Conservation (phyloP, 805 yeast species). For the Myxozyma vanderwaltii region DNA sequence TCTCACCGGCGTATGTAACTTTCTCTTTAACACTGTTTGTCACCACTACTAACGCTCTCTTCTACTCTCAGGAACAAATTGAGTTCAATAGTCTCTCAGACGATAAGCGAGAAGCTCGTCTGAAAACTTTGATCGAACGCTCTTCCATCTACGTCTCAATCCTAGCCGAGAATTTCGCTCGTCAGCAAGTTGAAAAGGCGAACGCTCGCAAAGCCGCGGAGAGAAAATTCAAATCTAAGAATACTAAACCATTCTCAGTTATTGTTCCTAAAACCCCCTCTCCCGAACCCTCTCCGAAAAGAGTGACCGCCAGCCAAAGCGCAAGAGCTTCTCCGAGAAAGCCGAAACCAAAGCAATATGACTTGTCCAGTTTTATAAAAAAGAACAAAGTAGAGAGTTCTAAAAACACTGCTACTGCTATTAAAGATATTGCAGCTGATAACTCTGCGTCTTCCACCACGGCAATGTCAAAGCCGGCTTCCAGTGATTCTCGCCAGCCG, state of each 20-base stretch:
- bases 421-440: not conserved
- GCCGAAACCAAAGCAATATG: not conserved
- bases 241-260: not conserved
- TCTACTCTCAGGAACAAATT: constrained; percentile 16
- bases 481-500: constrained; percentile 50
- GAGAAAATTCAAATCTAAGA: not conserved
- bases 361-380: not conserved
- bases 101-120: constrained; percentile 63
- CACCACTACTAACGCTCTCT: not conserved
- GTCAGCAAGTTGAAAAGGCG: constrained; percentile 25
- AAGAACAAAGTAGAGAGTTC: not conserved
- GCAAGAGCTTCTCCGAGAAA: not conserved
- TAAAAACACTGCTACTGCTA: not conserved
- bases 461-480: not conserved
- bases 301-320: not conserved
- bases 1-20: constrained; percentile 5
- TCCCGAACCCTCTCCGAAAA: not conserved
- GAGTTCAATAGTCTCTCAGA: constrained; percentile 48
- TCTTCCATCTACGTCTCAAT: constrained; percentile 86
- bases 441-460: not conserved
- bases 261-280: not conserved
- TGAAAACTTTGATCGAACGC: constrained; percentile 77
- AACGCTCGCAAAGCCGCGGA: not conserved
- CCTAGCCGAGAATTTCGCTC: constrained; percentile 69
- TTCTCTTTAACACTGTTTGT: not conserved